Evolutionary conservation across 2,329 filamentous ascomycete genomes (phyloP), one percentile per base, ranked within the genome.

Genomic region (Colletotrichum siamense): DNA sequence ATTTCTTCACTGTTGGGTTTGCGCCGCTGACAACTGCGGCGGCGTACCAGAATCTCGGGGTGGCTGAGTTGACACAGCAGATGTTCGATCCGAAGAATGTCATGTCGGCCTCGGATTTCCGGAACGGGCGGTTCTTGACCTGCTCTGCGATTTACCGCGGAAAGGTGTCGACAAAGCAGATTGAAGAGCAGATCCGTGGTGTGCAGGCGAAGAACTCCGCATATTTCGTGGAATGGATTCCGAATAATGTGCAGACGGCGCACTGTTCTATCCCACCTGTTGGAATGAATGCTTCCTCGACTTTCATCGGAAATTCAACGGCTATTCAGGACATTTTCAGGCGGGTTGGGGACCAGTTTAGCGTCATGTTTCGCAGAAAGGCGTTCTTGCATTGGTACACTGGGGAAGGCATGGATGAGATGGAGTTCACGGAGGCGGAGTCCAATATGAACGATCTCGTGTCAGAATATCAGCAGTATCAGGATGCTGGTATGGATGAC

Each of bases 71-170:
- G 87, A 99, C 97, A 83, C 97, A 99, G 92, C 97, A 99, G 89
- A 99, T 99, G 96, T 99, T 98, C 91, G 97, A 99, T 91, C 96
- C 97, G 84, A 99, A 99, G 95, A 99, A 99, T 94, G 99, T 99
- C 96, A 99, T 99, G 97, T 96, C 97, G 89, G 97, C 97, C 80
- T 98, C 96, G 79, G 97, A 99, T 91, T 99, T 99, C 95, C 95
- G 97, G 84, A 99, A 99, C 88, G 97, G 97, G 87, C 96, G 97
- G 84, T 99, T 99, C 92, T 93, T 99, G 84, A 99, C 97, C 82
- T 99, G 97, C 94, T 99, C 94, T 87, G 96, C 97, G 86, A 98
- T 99, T 89, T 99, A 99, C 95, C 97, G 97, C 88, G 97, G 97
- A 84, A 98, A 98, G 91, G 95, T 99, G 86, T 97, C 96, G 86